Base-by-base conservation (phyloP, 31 red algal genomes). In the Asparagopsis taxiformis region DNA sequence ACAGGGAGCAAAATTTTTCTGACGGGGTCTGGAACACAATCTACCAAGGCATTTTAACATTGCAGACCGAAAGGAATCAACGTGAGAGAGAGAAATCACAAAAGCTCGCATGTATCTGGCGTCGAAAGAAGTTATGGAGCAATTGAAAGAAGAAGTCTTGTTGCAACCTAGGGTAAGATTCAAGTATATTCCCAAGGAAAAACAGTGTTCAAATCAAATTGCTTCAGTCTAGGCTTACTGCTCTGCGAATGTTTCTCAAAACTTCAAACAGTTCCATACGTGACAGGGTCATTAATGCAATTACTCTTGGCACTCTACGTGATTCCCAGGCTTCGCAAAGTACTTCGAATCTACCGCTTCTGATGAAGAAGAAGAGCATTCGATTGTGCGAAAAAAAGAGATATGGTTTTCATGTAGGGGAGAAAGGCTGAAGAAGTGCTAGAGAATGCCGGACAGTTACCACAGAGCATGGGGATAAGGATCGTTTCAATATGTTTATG, bases 1-100 rank as follows among this genome's bases (percentile, higher is more conserved):
- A 1, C 37, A 1, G 36, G 16, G 8, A 31, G 60, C 21, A 31
- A 38, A 37, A 31, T 37, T 7, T 21, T 34, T 64, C 37, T 64
- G 31, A 64, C 60, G n/a, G 60, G 60, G 8, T 34, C 60, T 38
- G 60, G 60, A 37, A 23, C 1, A 37, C 60, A 13, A 64, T 64
- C 36, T 26, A 38, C 17, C 60, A 64, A 1, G 60, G 60, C 3
- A 24, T 64, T 26, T 6, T 38, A 15, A 31, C 31, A 1, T 37
- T 64, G n/a, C 26, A 11, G 36, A 64, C 20, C 16, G 60, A 31
- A 38, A 31, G 37, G 24, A 13, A 38, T 3, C 60, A 64, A 37
- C 29, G 36, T 20, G 60, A 35, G 36, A 37, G 36, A n/a, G 37
- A 64, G 20, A 0, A 63, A 49, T 17, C 31, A 63, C 21, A 4